Conservation (phyloP, 192 early-diverging fungal species). For the Chytriomyces sp. region DNA sequence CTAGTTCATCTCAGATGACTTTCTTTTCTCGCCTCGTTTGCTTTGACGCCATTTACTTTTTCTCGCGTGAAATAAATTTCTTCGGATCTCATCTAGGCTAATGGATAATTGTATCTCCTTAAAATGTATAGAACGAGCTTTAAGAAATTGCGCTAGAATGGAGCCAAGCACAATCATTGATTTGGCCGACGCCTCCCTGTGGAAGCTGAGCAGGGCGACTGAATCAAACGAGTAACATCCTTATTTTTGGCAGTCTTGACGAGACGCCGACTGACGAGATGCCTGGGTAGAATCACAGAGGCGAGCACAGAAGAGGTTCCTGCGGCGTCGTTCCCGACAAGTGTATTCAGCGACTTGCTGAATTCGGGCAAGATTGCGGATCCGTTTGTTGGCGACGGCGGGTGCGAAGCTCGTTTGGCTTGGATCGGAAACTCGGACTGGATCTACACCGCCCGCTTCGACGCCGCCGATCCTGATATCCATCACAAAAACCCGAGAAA, state of each 20-base stretch:
- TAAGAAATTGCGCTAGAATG: too few relatives aligned
- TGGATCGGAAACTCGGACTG: conserved; percentile 9
- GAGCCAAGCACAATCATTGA: not conserved
- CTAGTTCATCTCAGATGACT: too few relatives aligned
- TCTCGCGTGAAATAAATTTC: too few relatives aligned
- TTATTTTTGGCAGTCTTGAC: not conserved
- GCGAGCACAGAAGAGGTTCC: not conserved
- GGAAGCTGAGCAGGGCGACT: conserved; percentile 8
- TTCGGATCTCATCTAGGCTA: too few relatives aligned
- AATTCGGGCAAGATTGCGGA: conserved; percentile 16
- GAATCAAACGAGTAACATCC: too few relatives aligned
- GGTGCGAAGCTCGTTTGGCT: conserved; percentile 12
- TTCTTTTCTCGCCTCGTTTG: too few relatives aligned
- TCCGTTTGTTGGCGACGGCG: conserved; percentile 12
- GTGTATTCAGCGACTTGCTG: conserved; percentile 8
- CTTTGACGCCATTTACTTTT: too few relatives aligned
- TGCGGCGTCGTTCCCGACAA: not conserved
- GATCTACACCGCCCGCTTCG: conserved; percentile 1
- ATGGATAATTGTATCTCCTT: too few relatives aligned
- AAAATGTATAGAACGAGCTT: too few relatives aligned
- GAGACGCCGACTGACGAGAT: not conserved
- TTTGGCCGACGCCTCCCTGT: not conserved
- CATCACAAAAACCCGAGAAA: not conserved
- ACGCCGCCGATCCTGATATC: not conserved
- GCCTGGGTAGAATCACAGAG: not conserved